These are phyloP conservation scores for Solanum bukasovii DNA, from an alignment of 257 asterid genomes.

Conservation along the genomic window DNA sequence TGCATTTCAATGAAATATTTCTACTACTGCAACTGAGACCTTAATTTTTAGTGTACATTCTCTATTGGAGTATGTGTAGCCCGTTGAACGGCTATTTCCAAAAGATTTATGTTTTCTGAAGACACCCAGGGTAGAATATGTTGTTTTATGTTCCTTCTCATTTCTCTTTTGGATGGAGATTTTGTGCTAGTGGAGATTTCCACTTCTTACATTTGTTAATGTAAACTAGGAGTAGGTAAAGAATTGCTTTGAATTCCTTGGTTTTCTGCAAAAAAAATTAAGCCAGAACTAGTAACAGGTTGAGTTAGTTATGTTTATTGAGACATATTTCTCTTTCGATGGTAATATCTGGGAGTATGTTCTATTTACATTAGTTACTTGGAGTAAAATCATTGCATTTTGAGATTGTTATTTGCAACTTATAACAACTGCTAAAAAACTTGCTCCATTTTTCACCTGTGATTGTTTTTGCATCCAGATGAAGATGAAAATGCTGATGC, in stretches of 20 bases:
- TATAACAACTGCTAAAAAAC: not conserved
- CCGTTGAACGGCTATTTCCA: not conserved
- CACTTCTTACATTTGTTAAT: not conserved
- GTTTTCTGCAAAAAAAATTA: not conserved
- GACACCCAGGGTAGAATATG: not conserved
- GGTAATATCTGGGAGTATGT: not conserved
- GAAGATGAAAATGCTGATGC: slow-evolving; percentile 49
- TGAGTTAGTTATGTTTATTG: not conserved
- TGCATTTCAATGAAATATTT: not conserved
- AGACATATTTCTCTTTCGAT: not conserved
- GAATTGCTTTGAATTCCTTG: not conserved
- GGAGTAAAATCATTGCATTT: not conserved
- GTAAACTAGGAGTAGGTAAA: not conserved
- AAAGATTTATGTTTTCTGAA: not conserved
- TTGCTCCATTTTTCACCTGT: not conserved
- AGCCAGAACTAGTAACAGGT: not conserved
- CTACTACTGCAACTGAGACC: not conserved
- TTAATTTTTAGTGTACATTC: not conserved
- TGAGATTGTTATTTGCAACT: not conserved
- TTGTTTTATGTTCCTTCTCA: not conserved
- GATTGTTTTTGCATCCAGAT: slow-evolving; percentile 24
- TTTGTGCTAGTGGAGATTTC: not conserved
- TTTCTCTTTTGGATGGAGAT: not conserved
- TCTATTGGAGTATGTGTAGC: not conserved
- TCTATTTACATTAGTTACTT: not conserved